A percentile compares a stretch with the other conserved stretches of the same genome.
Conservation (phyloP, 1,284 basidiomycete genomes). For the Calocybe gambosa region DNA sequence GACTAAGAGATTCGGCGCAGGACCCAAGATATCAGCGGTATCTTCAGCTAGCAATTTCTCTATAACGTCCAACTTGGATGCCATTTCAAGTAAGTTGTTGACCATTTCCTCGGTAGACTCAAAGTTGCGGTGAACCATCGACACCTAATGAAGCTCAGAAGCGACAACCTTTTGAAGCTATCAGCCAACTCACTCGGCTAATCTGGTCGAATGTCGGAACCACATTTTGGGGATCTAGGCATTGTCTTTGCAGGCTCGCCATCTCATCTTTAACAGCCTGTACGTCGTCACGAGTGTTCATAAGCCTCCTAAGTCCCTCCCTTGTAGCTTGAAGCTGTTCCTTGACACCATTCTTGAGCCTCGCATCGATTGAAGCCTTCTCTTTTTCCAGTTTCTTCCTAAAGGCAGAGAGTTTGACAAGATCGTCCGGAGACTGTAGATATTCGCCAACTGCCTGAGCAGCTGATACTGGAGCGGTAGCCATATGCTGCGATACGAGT, state of each 20-base stretch:
- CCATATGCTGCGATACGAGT: conserved; percentile 24
- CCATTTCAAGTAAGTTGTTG: conserved; percentile 87
- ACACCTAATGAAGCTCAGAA: conserved; percentile 55
- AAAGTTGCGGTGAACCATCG: conserved; percentile 93
- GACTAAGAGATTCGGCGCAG: conserved; percentile 81
- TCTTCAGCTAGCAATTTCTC: conserved; percentile 77
- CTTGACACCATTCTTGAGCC: conserved; percentile 89
- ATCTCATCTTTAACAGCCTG: conserved; percentile 92
- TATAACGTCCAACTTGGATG: conserved; percentile 74
- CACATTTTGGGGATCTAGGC: conserved; percentile 63
- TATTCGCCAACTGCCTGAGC: conserved; percentile 82
- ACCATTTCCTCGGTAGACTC: conserved; percentile 95
- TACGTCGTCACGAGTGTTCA: conserved; percentile 78
- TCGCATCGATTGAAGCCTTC: conserved; percentile 90
- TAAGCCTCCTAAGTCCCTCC: conserved; percentile 82
- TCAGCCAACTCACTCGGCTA: conserved; percentile 59
- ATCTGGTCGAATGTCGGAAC: conserved; percentile 90
- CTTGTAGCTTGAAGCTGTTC: conserved; percentile 91
- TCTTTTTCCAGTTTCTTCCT: conserved; percentile 96
- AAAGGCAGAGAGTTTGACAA: conserved; percentile 83
- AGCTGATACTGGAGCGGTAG: conserved; percentile 58
- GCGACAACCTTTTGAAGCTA: background rate
- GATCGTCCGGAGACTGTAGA: conserved; percentile 90
- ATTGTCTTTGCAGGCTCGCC: conserved; percentile 79
- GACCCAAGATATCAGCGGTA: conserved; percentile 69